Evolutionary conservation across 2,329 filamentous ascomycete genomes (phyloP).

Genomic region (Calonectria honghensis): DNA sequence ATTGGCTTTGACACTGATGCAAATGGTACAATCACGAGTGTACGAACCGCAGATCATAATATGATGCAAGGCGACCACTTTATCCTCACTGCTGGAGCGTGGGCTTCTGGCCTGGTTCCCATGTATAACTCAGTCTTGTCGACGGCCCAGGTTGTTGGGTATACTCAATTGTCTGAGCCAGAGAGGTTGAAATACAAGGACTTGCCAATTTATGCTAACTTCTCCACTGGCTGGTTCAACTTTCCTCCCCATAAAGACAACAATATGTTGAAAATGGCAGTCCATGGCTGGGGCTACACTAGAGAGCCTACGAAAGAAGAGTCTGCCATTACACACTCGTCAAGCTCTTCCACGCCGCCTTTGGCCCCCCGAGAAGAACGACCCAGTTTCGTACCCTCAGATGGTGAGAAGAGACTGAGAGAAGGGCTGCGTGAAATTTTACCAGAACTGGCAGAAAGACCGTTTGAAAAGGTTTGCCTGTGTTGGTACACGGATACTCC

Average conservation of each 20-base stretch:
- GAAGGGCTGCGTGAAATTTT: neutral
- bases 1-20: neutral
- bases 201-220: neutral
- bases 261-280: neutral
- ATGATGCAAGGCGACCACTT: neutral
- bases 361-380: neutral
- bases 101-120: neutral
- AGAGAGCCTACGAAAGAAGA: neutral
- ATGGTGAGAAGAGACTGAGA: neutral
- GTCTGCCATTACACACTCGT: neutral
- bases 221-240: neutral
- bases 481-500: neutral
- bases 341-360: neutral
- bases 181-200: neutral
- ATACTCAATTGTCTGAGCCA: neutral
- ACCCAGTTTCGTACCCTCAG: neutral
- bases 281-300: neutral
- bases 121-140: neutral
- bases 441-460: neutral
- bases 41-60: neutral
- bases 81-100: neutral
- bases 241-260: neutral
- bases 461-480: neutral
- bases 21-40: neutral
- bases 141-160: neutral